phyloP scores from a whole-genome alignment of 192 early-diverging fungal genomes.

The Lunasporangiospora selenospora region DNA sequence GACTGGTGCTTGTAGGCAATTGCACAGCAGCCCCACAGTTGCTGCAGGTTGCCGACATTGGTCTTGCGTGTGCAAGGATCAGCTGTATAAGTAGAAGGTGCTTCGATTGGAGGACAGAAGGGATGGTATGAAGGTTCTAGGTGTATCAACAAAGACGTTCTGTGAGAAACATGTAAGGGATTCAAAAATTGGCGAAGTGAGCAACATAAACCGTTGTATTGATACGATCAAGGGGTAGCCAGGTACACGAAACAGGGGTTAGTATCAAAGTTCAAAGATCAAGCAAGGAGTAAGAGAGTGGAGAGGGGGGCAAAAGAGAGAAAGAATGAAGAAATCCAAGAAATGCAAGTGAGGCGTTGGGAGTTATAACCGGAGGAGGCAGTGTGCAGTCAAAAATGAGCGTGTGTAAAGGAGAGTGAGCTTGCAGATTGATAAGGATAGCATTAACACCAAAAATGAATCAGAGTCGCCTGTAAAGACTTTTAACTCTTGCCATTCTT shows the following conservation, averaged over 20 bases:
- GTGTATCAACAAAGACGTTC: neutral
- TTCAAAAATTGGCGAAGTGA: neutral
- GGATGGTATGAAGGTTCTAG: too few relatives aligned
- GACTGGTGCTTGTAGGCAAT: constrained; percentile 11
- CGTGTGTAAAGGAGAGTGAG: too few relatives aligned
- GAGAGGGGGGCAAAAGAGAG: neutral
- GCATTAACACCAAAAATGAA: too few relatives aligned
- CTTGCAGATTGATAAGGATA: too few relatives aligned
- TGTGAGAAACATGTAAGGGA: neutral
- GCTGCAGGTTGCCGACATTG: constrained; percentile 42
- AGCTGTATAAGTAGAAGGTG: too few relatives aligned
- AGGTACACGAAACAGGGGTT: neutral
- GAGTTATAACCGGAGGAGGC: neutral
- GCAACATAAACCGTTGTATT: neutral
- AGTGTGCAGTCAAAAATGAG: too few relatives aligned
- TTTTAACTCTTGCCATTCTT: too few relatives aligned
- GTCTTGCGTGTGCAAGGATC: neutral
- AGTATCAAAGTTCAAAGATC: neutral
- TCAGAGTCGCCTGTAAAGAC: too few relatives aligned
- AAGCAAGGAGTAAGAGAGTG: neutral
- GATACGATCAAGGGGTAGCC: neutral
- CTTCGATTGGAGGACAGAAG: too few relatives aligned
- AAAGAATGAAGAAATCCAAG: neutral
- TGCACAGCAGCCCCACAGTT: constrained; percentile 46
- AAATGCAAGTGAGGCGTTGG: neutral